Percentiles rank a stretch among this genome's conserved stretches.
Conservation (phyloP, 345 rosid species). For the Euphorbia pulcherrima region DNA sequence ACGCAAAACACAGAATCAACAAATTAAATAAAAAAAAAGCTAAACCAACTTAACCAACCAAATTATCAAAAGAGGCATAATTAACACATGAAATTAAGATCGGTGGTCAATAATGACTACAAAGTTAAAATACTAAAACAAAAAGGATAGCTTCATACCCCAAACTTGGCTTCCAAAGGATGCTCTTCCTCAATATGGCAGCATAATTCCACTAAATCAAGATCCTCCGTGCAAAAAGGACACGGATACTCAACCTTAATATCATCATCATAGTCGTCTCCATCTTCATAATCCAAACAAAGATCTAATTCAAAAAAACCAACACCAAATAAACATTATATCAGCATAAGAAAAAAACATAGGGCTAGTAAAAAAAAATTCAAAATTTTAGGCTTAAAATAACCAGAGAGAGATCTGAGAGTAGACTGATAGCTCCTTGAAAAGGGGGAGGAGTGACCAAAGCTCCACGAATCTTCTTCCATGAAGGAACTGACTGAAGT, state of each 20-base stretch:
- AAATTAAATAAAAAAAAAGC: background rate
- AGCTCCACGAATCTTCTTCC: slow-evolving; percentile 26
- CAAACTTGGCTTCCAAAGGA: slow-evolving; percentile 16
- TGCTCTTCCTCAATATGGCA: slow-evolving; percentile 28
- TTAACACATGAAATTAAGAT: background rate
- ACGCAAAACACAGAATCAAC: background rate
- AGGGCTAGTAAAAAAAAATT: background rate
- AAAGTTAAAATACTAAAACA: background rate
- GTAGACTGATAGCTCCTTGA: slow-evolving; percentile 31
- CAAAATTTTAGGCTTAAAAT: background rate
- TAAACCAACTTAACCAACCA: background rate
- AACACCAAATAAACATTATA: background rate
- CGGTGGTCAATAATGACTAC: background rate
- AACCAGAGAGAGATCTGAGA: slow-evolving; percentile 18
- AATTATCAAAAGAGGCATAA: background rate
- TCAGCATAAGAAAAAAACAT: background rate
- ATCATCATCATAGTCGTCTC: slow-evolving; percentile 19
- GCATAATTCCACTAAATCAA: slow-evolving; percentile 32
- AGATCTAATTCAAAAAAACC: slow-evolving; percentile 25
- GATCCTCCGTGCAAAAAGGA: slow-evolving; percentile 24
- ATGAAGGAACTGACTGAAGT: background rate
- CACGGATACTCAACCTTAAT: slow-evolving; percentile 28
- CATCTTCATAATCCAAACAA: slow-evolving; percentile 20
- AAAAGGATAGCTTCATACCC: slow-evolving; percentile 11
- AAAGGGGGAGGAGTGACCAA: slow-evolving; percentile 19